Conservation (phyloP, 2,329 filamentous ascomycete genomes). For the Colletotrichum sp. region DNA sequence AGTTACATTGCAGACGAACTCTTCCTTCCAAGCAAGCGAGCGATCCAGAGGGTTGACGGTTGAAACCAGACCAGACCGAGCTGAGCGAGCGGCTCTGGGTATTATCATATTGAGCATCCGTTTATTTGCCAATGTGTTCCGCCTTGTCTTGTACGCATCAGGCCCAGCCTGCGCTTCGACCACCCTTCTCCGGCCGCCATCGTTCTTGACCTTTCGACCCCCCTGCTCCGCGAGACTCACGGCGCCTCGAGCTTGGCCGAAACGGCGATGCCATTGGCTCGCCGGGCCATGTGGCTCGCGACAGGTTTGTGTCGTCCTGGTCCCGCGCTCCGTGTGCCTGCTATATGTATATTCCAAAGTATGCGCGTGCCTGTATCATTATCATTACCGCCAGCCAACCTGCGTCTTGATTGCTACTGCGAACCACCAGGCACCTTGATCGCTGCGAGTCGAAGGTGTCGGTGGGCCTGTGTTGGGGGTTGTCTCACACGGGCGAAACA, state of each 20-base stretch:
- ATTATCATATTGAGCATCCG: background rate
- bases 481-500: conserved; percentile 1
- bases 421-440: background rate
- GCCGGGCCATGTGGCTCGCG: background rate
- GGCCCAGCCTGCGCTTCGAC: conserved; percentile 1
- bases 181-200: background rate
- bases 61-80: conserved; percentile 12
- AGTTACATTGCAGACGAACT: background rate
- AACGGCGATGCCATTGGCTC: conserved; percentile 2
- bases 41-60: background rate
- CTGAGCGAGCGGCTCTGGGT: background rate
- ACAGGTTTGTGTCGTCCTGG: background rate
- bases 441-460: background rate
- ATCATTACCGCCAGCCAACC: background rate
- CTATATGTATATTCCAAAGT: background rate
- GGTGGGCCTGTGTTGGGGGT: background rate
- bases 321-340: background rate
- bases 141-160: background rate
- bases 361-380: background rate
- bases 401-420: background rate
- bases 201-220: background rate
- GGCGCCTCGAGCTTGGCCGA: conserved; percentile 16
- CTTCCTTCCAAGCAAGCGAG: background rate
- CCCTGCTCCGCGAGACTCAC: conserved; percentile 5
- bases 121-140: background rate